A percentile compares a stretch with the other conserved stretches of the same genome.
Conservation (phyloP, 2,329 filamentous ascomycete species). For the Knoxdaviesia capensis region DNA sequence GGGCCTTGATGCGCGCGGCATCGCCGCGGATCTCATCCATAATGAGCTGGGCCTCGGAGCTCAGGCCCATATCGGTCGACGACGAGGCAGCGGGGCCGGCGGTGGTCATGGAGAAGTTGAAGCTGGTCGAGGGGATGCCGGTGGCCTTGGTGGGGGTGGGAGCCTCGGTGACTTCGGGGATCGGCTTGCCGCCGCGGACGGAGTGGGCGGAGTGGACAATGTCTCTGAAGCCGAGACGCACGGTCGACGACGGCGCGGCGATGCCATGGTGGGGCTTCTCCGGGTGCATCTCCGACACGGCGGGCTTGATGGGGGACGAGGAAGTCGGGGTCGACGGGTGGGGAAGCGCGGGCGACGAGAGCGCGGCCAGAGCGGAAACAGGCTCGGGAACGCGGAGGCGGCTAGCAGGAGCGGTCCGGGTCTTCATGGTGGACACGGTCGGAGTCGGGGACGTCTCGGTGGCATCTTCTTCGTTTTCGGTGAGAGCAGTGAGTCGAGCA, state of each 20-base stretch:
- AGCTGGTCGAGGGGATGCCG: slow-evolving; percentile 32
- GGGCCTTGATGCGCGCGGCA: slow-evolving; percentile 47
- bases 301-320: slow-evolving; percentile 45
- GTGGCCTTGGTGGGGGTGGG: slow-evolving; percentile 41
- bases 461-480: slow-evolving; percentile 20
- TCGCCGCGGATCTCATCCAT: slow-evolving; percentile 53
- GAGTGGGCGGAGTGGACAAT: slow-evolving; percentile 21
- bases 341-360: not conserved
- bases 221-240: slow-evolving; percentile 65
- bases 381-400: too few relatives aligned
- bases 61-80: slow-evolving; percentile 29
- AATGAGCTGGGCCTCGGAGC: slow-evolving; percentile 37
- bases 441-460: slow-evolving; percentile 1
- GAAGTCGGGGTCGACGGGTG: slow-evolving; percentile 37
- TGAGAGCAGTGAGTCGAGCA: slow-evolving; percentile 17
- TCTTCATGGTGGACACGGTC: slow-evolving; percentile 1
- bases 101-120: slow-evolving; percentile 49
- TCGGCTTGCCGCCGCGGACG: slow-evolving; percentile 15
- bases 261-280: slow-evolving; percentile 61
- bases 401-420: too few relatives aligned
- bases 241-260: slow-evolving; percentile 57
- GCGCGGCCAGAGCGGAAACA: too few relatives aligned
- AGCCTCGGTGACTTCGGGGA: slow-evolving; percentile 20
- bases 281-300: slow-evolving; percentile 76
- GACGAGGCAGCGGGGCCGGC: slow-evolving; percentile 18